Percentiles rank a stretch among this genome's conserved stretches.
These are phyloP conservation scores for Amoebophrya sp. DNA, from an alignment of 169 alveolate genomes.

Conservation along the genomic window DNA sequence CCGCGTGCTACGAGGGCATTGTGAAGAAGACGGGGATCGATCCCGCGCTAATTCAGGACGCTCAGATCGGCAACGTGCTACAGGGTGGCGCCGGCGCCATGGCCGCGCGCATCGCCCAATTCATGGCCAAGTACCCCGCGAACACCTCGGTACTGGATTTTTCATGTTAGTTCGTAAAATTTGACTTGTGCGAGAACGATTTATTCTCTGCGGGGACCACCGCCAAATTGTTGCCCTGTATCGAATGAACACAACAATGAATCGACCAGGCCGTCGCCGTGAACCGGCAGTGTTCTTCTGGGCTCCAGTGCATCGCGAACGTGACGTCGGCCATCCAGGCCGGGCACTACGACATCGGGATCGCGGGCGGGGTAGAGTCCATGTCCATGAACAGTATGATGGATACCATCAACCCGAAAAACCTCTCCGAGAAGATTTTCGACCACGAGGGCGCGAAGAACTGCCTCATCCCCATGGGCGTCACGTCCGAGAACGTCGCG, in stretches of 20 bases:
- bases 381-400: constrained; percentile 74
- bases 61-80: background rate
- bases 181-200: no score
- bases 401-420: constrained; percentile 60
- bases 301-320: constrained; percentile 70
- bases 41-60: background rate
- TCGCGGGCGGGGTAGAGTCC: constrained; percentile 85
- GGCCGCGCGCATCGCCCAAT: background rate
- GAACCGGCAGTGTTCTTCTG: constrained; percentile 79
- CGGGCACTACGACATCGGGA: constrained; percentile 68
- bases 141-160: background rate
- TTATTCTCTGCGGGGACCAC: no score
- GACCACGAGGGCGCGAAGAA: constrained; percentile 63
- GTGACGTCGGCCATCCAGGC: constrained; percentile 62
- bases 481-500: constrained; percentile 70
- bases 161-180: no score
- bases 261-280: no score
- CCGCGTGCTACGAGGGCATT: background rate
- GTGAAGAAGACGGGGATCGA: background rate
- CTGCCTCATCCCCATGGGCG: constrained; percentile 82
- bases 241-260: no score
- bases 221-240: no score
- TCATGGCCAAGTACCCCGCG: background rate
- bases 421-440: constrained; percentile 52
- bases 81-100: background rate